Conservation (phyloP, 1,284 basidiomycete genomes). For the Trametes polyzona region DNA sequence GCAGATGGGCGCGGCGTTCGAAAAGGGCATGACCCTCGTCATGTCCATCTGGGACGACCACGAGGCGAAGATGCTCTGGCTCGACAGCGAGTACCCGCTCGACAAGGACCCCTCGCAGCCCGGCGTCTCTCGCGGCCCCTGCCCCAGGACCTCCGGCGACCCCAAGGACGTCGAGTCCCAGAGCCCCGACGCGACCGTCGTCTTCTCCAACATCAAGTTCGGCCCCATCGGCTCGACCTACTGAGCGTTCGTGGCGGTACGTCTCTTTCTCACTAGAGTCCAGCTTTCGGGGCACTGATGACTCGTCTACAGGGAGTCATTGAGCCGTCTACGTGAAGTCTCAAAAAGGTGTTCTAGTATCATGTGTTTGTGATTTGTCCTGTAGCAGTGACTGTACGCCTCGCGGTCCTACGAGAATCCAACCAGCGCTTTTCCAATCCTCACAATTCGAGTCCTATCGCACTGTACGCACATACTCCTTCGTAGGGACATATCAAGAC, state of each 20-base stretch:
- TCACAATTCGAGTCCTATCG: background rate
- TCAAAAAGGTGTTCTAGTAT: background rate
- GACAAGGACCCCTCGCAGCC: constrained; percentile 42
- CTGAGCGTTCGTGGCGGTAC: constrained; percentile 1
- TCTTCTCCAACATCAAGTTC: constrained; percentile 61
- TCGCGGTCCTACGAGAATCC: background rate
- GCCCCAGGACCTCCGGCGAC: constrained; percentile 50
- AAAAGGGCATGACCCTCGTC: constrained; percentile 57
- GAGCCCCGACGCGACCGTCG: constrained; percentile 45
- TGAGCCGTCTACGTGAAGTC: background rate
- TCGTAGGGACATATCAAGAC: too few relatives aligned
- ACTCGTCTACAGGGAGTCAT: too few relatives aligned
- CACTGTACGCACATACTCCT: too few relatives aligned
- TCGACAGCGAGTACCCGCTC: constrained; percentile 59
- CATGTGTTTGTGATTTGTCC: background rate
- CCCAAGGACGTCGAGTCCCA: constrained; percentile 50
- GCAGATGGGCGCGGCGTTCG: constrained; percentile 48
- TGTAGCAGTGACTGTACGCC: background rate
- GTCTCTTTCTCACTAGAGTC: background rate
- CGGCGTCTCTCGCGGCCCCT: constrained; percentile 57
- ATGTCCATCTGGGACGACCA: constrained; percentile 63
- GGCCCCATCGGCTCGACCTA: constrained; percentile 57
- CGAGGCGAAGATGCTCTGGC: constrained; percentile 61
- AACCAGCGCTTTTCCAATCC: background rate
- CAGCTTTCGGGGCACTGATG: background rate